These are phyloP conservation scores for Beauveria brongniartii DNA, from an alignment of 2,329 filamentous ascomycete genomes.

Conservation along the genomic window DNA sequence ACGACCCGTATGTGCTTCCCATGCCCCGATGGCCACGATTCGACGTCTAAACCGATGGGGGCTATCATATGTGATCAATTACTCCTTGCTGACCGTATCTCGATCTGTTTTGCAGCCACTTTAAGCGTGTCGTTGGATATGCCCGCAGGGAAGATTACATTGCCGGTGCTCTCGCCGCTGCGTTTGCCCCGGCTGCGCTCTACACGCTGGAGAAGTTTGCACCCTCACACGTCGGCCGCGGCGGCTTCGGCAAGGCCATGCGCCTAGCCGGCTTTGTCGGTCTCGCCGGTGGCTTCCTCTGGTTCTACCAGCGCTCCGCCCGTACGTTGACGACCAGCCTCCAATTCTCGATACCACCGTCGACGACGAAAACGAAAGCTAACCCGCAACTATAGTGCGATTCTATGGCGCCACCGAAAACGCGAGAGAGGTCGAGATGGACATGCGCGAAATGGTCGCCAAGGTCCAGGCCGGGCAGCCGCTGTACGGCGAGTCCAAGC, in stretches of 20 bases:
- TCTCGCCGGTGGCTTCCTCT: constrained; percentile 68
- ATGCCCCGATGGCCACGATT: constrained; percentile 8
- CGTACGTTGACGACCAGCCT: constrained; percentile 45
- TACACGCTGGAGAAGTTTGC: constrained; percentile 74
- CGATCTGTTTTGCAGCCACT: constrained; percentile 53
- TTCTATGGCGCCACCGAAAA: constrained; percentile 97
- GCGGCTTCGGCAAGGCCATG: constrained; percentile 76
- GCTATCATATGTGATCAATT: not conserved
- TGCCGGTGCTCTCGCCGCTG: constrained; percentile 58
- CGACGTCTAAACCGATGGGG: not conserved
- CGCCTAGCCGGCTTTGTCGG: constrained; percentile 69
- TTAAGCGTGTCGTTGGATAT: constrained; percentile 84
- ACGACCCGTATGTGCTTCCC: constrained; percentile 68
- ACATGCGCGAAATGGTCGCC: constrained; percentile 96
- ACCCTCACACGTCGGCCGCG: constrained; percentile 75
- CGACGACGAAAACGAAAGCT: not conserved
- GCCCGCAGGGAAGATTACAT: constrained; percentile 78
- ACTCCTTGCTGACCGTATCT: constrained; percentile 16
- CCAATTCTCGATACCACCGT: not conserved
- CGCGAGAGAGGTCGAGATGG: constrained; percentile 82
- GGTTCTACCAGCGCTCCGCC: constrained; percentile 76
- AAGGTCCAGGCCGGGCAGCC: constrained; percentile 90
- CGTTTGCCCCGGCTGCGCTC: constrained; percentile 67
- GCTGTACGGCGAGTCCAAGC: constrained; percentile 71
- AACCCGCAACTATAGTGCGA: constrained; percentile 51